Base-by-base conservation (phyloP, 2,329 filamentous ascomycete genomes). In the Elsinoe batatas region DNA sequence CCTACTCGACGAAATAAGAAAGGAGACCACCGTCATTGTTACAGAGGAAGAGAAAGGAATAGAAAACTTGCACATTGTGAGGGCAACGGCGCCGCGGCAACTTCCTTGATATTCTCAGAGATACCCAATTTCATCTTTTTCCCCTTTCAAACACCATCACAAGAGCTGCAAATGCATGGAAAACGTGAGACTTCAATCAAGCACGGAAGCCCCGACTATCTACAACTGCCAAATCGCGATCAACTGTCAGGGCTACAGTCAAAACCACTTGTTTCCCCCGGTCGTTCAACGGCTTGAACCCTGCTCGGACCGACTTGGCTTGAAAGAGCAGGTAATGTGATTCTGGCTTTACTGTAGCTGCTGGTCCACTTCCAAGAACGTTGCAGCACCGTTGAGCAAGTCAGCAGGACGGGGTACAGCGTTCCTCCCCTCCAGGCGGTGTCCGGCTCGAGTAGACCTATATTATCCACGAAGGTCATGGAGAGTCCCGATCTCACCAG, bases 11-110 rank as follows among this genome's bases (percentile, higher is more conserved):
- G 46, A 50, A 32, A 50, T 50, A 26, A 35, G 46, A n/a, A 50
- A 50, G 12, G 46, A 50, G n/a, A 50, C 46, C 13, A 50, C 46
- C 13, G 46, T 50, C 46, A 50, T 50, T 11, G 18, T 50, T 22
- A 32, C 30, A 17, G 46, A 50, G 11, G 46, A 50, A 50, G 46
- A 50, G 46, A 50, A 50, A 15, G 46, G 46, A 8, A 35, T 50
- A n/a, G 46, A 50, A 32, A 26, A 35, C 32, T 35, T 50, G 46
- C 26, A 47, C 20, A 33, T 33, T 47, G 26, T 47, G 12, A 47
- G 22, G 26, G 43, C 43, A n/a, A 47, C 43, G 26, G 20, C 22
- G n/a, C 43, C 43, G 5, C 43, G 43, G 12, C 43, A 47, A 13
- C 43, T 47, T 33, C 20, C 43, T 47, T 47, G 20, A 33, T 33